These are phyloP conservation scores for Hirschioporus abietinus DNA, from an alignment of 768 basidiomycete species.

Conservation along the genomic window DNA sequence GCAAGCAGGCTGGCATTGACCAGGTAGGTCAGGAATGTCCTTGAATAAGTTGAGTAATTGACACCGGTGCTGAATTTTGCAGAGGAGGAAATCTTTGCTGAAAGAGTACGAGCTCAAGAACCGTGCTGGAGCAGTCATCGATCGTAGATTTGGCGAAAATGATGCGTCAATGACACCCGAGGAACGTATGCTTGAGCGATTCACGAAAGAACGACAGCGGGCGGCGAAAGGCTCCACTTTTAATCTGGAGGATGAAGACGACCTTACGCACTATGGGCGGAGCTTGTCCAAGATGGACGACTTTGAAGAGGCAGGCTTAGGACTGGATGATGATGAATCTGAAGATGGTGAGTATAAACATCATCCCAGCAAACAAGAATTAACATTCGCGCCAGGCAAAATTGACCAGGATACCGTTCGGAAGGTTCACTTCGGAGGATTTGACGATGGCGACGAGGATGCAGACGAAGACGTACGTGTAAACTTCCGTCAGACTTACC, in stretches of 20 bases:
- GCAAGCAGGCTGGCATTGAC: slow-evolving; percentile 87
- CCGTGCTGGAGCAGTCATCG: slow-evolving; percentile 83
- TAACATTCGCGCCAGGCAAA: slow-evolving; percentile 39
- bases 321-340: slow-evolving; percentile 52
- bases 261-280: slow-evolving; percentile 88
- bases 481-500: neutral
- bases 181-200: slow-evolving; percentile 95
- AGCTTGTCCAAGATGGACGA: slow-evolving; percentile 81
- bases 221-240: slow-evolving; percentile 70
- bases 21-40: slow-evolving; percentile 46
- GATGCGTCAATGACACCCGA: slow-evolving; percentile 90
- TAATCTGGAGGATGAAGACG: slow-evolving; percentile 89
- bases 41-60: slow-evolving; percentile 13
- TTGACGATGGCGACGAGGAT: slow-evolving; percentile 59
- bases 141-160: slow-evolving; percentile 95
- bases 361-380: neutral
- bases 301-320: slow-evolving; percentile 67
- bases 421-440: slow-evolving; percentile 81
- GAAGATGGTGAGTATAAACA: slow-evolving; percentile 40
- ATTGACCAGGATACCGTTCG: slow-evolving; percentile 64
- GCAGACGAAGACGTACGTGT: slow-evolving; percentile 41
- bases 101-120: slow-evolving; percentile 83
- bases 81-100: slow-evolving; percentile 85
- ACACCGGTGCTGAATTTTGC: slow-evolving; percentile 1
- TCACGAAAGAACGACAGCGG: slow-evolving; percentile 84